Conservation (phyloP, 1,284 basidiomycete genomes). For the Amylostereum areolatum region DNA sequence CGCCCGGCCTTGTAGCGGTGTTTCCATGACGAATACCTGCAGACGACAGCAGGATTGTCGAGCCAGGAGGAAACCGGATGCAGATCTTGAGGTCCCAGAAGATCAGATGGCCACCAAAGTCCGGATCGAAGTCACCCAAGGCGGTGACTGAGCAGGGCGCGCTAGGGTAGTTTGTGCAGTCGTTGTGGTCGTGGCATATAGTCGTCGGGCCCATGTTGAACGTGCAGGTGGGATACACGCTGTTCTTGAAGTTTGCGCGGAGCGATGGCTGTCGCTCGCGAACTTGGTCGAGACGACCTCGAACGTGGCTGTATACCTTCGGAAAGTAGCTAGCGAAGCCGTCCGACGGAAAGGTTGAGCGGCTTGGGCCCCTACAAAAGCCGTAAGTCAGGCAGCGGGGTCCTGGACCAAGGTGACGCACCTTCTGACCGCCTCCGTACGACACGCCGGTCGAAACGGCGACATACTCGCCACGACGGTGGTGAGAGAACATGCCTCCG, state of each 20-base stretch:
- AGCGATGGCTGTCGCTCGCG: too few species aligned
- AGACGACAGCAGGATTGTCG: conserved; percentile 21
- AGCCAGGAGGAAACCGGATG: conserved; percentile 20
- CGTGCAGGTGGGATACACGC: conserved; percentile 12
- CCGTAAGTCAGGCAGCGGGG: neutral
- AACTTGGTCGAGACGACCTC: neutral
- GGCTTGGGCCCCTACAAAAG: neutral
- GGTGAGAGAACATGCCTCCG: neutral
- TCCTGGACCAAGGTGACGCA: neutral
- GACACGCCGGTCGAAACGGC: neutral
- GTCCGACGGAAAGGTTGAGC: neutral
- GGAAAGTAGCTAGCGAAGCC: conserved; percentile 1
- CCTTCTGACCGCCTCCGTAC: conserved; percentile 4
- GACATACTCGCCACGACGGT: neutral
- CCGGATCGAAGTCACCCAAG: conserved; percentile 17
- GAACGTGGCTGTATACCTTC: neutral
- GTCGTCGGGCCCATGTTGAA: conserved; percentile 17
- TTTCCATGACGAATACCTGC: conserved; percentile 23
- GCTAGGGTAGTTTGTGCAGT: conserved; percentile 14
- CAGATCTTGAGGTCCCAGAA: conserved; percentile 17
- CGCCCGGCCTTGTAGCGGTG: conserved; percentile 11
- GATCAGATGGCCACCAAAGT: conserved; percentile 21
- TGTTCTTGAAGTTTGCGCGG: conserved; percentile 5
- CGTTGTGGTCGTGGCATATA: conserved; percentile 9
- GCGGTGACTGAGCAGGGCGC: conserved; percentile 19